phyloP scores from a whole-genome alignment of 2,329 filamentous ascomycete species.

The Paramyrothecium sp. region DNA sequence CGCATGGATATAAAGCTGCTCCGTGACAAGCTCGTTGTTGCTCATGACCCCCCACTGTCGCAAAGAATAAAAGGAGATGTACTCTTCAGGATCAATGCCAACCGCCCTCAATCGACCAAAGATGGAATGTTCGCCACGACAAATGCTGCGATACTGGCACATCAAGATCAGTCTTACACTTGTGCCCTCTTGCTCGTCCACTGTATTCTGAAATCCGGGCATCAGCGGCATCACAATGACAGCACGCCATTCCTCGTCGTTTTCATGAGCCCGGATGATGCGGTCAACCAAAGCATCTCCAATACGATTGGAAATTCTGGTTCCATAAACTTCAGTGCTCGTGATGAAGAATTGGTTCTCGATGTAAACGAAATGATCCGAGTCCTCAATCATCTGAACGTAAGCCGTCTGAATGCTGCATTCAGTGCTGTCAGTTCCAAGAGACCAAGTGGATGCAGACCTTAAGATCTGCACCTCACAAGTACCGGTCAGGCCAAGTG shows the following conservation, averaged over 20 bases:
- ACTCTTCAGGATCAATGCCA: slow-evolving; percentile 90
- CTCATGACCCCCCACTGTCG: slow-evolving; percentile 91
- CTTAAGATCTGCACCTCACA: slow-evolving; percentile 96
- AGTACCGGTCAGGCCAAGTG: slow-evolving; percentile 84
- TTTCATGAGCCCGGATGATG: slow-evolving; percentile 78
- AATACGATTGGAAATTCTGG: slow-evolving; percentile 87
- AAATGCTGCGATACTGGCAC: slow-evolving; percentile 95
- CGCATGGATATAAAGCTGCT: slow-evolving; percentile 97
- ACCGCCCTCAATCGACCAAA: slow-evolving; percentile 78
- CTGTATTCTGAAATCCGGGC: slow-evolving; percentile 97
- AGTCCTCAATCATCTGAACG: slow-evolving; percentile 89
- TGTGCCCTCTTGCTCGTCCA: slow-evolving; percentile 89
- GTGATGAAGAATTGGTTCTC: slow-evolving; percentile 99
- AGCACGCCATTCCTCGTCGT: slow-evolving; percentile 86
- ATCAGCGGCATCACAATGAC: slow-evolving; percentile 91
- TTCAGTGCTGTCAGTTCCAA: slow-evolving; percentile 84
- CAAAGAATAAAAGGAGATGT: slow-evolving; percentile 92
- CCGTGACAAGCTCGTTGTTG: slow-evolving; percentile 80
- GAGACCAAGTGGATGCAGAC: slow-evolving; percentile 87
- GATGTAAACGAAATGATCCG: slow-evolving; percentile 96
- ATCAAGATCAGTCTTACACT: slow-evolving; percentile 95
- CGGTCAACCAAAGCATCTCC: slow-evolving; percentile 92
- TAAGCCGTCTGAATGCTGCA: slow-evolving; percentile 97
- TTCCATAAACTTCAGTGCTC: slow-evolving; percentile 83
- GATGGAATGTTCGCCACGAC: slow-evolving; percentile 86